phyloP scores from a whole-genome alignment of 2,329 filamentous ascomycete species.

The Lachnellula occidentalis region DNA sequence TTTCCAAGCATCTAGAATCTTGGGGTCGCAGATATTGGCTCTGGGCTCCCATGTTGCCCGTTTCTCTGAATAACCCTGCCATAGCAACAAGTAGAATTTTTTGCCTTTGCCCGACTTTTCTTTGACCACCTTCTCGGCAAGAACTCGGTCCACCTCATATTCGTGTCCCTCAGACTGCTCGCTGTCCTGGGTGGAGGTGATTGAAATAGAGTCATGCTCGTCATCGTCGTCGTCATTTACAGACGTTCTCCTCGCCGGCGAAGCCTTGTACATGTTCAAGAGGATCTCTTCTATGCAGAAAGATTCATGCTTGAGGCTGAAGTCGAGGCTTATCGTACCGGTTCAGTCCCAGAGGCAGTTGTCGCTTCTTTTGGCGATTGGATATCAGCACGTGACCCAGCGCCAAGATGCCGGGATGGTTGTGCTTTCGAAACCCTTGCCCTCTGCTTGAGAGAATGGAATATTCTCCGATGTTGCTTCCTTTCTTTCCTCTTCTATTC shows the following conservation, averaged over 20 bases:
- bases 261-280: neutral
- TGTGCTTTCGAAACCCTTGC: too few species aligned
- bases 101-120: constrained; percentile 22
- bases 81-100: constrained; percentile 55
- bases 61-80: constrained; percentile 54
- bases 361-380: neutral
- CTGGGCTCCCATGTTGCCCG: constrained; percentile 50
- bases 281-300: neutral
- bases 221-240: constrained; percentile 9
- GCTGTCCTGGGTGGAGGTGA: constrained; percentile 43
- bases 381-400: too few species aligned
- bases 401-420: too few species aligned
- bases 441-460: too few species aligned
- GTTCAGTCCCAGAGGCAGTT: neutral
- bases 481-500: too few species aligned
- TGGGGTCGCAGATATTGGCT: constrained; percentile 34
- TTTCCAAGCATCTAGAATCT: constrained; percentile 33
- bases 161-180: constrained; percentile 25
- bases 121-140: constrained; percentile 38
- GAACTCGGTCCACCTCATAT: constrained; percentile 40
- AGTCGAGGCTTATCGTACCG: neutral
- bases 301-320: neutral
- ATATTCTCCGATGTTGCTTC: too few species aligned
- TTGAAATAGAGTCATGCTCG: constrained; percentile 49
- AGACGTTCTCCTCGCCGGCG: neutral